These are phyloP conservation scores for Hanseniaspora lachancei DNA, from an alignment of 805 yeast genomes.

Conservation along the genomic window DNA sequence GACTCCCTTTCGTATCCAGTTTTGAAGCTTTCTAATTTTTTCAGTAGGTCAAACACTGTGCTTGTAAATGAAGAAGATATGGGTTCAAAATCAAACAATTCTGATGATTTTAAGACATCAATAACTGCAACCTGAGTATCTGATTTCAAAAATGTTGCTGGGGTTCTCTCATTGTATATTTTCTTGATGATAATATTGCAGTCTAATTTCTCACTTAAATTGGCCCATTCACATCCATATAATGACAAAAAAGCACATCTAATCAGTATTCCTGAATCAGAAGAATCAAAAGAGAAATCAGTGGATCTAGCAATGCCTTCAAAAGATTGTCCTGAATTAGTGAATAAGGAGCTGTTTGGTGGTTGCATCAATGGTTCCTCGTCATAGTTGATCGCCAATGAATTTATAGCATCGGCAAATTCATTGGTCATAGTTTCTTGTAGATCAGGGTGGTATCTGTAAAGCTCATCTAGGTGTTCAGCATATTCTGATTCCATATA, in stretches of 20 bases:
- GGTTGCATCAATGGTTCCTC: not conserved
- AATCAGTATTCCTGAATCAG: constrained; percentile 1
- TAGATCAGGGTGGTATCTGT: constrained; percentile 69
- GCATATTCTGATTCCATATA: constrained; percentile 50
- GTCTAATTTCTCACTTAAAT: not conserved
- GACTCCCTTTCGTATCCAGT: not conserved
- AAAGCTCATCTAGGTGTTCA: constrained; percentile 59
- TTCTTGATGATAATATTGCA: not conserved
- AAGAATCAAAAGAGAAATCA: not conserved
- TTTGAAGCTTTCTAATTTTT: constrained; percentile 20
- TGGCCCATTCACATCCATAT: constrained; percentile 9
- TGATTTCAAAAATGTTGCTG: not conserved
- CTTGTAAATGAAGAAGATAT: constrained; percentile 6
- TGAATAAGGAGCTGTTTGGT: not conserved
- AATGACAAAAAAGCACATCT: constrained; percentile 3
- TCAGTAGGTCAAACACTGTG: constrained; percentile 21
- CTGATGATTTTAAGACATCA: constrained; percentile 7
- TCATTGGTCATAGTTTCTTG: constrained; percentile 45
- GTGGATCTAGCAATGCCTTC: not conserved
- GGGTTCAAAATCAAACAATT: not conserved
- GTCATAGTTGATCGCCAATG: constrained; percentile 19
- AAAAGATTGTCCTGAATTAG: not conserved
- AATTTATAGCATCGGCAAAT: constrained; percentile 33
- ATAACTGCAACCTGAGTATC: constrained; percentile 9
- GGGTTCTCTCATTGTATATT: constrained; percentile 1